Evolutionary conservation across 345 rosid genomes (phyloP).

Genomic region (Fremontodendron californicum): DNA sequence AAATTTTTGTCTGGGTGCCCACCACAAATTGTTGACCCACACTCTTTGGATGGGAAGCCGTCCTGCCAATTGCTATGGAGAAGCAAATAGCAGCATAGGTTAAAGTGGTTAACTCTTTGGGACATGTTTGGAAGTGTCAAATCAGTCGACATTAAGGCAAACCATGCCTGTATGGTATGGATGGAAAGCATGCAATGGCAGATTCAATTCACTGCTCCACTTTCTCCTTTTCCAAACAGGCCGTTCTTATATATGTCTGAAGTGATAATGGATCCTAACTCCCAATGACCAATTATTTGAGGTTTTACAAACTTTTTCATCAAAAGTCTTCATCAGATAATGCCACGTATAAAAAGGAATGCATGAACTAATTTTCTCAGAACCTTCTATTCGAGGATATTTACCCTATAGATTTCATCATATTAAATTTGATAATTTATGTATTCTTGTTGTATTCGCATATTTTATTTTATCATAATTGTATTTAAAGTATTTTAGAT

Average conservation of each 20-base stretch:
- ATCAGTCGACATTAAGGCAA: neutral
- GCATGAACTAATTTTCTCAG: neutral
- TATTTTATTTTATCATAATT: too few species aligned
- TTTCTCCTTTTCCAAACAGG: neutral
- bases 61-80: constrained; percentile 12
- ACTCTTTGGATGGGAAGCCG: constrained; percentile 7
- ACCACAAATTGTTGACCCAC: constrained; percentile 18
- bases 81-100: neutral
- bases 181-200: neutral
- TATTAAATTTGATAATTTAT: too few species aligned
- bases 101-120: neutral
- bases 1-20: constrained; percentile 6
- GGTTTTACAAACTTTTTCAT: neutral
- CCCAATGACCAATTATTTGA: neutral
- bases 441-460: too few species aligned
- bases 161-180: neutral
- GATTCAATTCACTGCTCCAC: neutral
- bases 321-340: neutral
- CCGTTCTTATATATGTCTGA: neutral
- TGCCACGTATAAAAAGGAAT: neutral
- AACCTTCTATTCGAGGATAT: neutral
- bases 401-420: neutral
- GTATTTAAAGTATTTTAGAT: too few species aligned
- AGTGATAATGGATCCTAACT: neutral
- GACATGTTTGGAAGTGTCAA: constrained; percentile 6